phyloP scores from a whole-genome alignment of 768 basidiomycete species.

The Russula compacta region DNA sequence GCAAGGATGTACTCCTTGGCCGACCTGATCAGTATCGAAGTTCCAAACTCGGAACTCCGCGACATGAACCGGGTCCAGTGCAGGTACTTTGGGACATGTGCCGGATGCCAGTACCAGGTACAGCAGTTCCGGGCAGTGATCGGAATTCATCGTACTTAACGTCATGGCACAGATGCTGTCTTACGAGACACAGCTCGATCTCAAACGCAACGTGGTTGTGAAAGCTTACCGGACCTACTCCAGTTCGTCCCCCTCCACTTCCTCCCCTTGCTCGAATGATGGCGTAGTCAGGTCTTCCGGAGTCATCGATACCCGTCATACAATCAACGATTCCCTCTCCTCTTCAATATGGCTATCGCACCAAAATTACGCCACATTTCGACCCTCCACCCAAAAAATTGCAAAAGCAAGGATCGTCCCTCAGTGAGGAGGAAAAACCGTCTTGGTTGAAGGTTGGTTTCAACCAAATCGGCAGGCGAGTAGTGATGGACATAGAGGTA shows the following conservation, averaged over 20 bases:
- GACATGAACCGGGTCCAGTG: constrained; percentile 63
- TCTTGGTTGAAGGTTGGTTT: constrained; percentile 85
- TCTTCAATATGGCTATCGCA: constrained; percentile 84
- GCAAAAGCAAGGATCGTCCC: constrained; percentile 22
- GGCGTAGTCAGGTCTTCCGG: constrained; percentile 39
- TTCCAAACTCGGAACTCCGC: constrained; percentile 54
- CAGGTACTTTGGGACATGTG: constrained; percentile 83
- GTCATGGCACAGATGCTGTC: constrained; percentile 60
- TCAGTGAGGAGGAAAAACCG: constrained; percentile 31
- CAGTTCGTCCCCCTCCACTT: constrained; percentile 25
- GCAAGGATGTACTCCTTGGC: constrained; percentile 66
- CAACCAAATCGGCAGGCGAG: constrained; percentile 63
- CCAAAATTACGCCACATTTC: constrained; percentile 97
- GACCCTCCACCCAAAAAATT: constrained; percentile 53
- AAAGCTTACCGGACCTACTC: constrained; percentile 81
- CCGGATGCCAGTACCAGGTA: constrained; percentile 92
- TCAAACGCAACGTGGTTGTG: constrained; percentile 79
- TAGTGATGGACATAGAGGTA: constrained; percentile 89
- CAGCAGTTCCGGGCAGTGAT: constrained; percentile 2
- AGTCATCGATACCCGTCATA: constrained; percentile 51
- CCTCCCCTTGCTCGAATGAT: constrained; percentile 3
- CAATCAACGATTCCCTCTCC: constrained; percentile 79
- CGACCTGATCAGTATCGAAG: constrained; percentile 58
- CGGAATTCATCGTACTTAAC: not conserved
- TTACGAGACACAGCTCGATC: constrained; percentile 73